Evolutionary conservation across 805 yeast genomes (phyloP).

Genomic region (Wickerhamiella azyma): DNA sequence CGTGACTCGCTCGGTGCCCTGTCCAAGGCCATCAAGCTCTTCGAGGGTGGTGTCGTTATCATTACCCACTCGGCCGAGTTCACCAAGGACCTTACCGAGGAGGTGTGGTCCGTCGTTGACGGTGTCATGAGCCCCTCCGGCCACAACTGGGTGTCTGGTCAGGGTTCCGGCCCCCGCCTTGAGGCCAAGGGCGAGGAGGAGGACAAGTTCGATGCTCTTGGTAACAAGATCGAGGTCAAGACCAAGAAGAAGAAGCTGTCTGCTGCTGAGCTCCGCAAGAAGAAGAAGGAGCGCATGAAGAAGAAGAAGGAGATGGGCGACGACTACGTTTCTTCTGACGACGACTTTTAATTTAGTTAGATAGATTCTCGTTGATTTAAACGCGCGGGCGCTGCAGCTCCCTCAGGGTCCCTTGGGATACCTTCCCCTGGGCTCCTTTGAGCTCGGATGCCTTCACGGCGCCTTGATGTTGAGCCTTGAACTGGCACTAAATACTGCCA

Average conservation of each 20-base stretch:
- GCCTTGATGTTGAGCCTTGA: too few species aligned
- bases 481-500: too few species aligned
- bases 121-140: slow-evolving; percentile 99
- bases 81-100: slow-evolving; percentile 98
- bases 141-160: slow-evolving; percentile 99
- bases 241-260: slow-evolving; percentile 97
- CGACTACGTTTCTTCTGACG: slow-evolving; percentile 97
- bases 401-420: too few species aligned
- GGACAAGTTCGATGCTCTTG: slow-evolving; percentile 99
- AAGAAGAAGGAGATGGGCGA: slow-evolving; percentile 99
- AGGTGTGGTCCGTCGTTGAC: slow-evolving; percentile 98
- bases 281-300: slow-evolving; percentile 99
- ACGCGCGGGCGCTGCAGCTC: too few species aligned
- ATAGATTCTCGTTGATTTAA: neutral
- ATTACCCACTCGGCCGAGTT: slow-evolving; percentile 99
- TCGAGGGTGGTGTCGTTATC: slow-evolving; percentile 99
- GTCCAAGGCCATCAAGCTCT: slow-evolving; percentile 95
- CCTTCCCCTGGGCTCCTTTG: too few species aligned
- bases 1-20: slow-evolving; percentile 99
- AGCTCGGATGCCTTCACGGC: too few species aligned
- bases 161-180: slow-evolving; percentile 99
- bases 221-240: slow-evolving; percentile 95
- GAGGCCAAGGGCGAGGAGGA: slow-evolving; percentile 92
- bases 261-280: slow-evolving; percentile 99
- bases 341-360: slow-evolving; percentile 43